phyloP scores from a whole-genome alignment of 345 rosid species.

The Heritiera littoralis region DNA sequence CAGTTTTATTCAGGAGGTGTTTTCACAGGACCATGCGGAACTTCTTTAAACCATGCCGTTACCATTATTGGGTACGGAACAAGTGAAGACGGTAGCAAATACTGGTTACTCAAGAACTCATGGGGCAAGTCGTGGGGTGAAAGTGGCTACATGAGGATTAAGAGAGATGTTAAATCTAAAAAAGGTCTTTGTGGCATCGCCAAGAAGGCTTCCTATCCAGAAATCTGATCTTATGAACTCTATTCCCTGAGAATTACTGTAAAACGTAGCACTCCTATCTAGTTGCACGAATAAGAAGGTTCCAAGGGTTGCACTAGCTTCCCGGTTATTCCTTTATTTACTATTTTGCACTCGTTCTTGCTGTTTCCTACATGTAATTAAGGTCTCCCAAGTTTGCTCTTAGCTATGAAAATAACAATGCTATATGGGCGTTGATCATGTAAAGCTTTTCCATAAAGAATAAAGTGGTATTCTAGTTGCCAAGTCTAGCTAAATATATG shows the following conservation, averaged over 20 bases:
- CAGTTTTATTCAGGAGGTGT: conserved; percentile 44
- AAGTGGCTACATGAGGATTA: conserved; percentile 53
- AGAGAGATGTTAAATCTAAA: conserved; percentile 37
- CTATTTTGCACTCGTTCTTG: neutral
- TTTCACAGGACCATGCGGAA: conserved; percentile 31
- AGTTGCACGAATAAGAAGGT: conserved; percentile 15
- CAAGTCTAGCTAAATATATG: neutral
- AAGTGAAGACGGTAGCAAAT: conserved; percentile 24
- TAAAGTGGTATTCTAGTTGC: neutral
- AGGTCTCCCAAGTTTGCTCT: neutral
- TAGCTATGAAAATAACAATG: neutral
- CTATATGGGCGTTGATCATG: neutral
- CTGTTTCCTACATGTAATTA: neutral
- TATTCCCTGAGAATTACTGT: too few relatives aligned
- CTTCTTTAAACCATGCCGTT: conserved; percentile 13
- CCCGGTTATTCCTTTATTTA: neutral
- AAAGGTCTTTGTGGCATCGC: conserved; percentile 64
- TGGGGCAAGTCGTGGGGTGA: conserved; percentile 59
- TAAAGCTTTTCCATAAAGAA: neutral
- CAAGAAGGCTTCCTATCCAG: conserved; percentile 49
- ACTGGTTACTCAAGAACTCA: conserved; percentile 31
- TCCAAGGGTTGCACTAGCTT: neutral
- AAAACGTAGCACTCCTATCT: too few relatives aligned
- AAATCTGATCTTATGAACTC: neutral
- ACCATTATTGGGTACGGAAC: conserved; percentile 28